Evolutionary conservation across 257 asterid species (phyloP), one percentile per base, ranked within the genome.

Genomic region (Forsythia viridissima): DNA sequence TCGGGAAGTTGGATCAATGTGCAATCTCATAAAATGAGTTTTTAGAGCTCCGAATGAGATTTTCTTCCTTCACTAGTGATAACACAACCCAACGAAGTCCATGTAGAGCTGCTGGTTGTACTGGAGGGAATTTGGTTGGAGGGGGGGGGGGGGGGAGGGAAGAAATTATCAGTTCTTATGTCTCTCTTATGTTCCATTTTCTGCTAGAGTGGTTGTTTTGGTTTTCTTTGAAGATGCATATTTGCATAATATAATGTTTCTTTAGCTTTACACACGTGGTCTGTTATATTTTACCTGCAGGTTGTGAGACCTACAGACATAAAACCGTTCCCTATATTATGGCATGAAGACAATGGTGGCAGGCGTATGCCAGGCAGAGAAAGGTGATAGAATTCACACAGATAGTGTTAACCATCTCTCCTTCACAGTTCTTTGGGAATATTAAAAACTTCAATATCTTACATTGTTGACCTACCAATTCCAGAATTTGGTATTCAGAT

Each of bases 331-430:
- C 99, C 98, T 38, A 80, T 76, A 71, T 70, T 92, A 71, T 95
- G 99, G 99, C 99, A 95, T 83, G 99, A 95, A 86, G 99, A 95
- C 68, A 77, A 85, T 59, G 87, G 95, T 61, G 87, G 92, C 78
- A 85, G 97, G 83, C 79, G 90, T 83, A 92, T 87, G 71, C 85
- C 38, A 10, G 89, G 84, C 78, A 91, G 80, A 81, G 93, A 87
- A 80, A 89, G 99, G 98, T 95, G 87, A 76, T 46, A 24, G 37
- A 38, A 37, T 78, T 36, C 77, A 34, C 72, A 18, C 39, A 24
- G 61, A 59, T 70, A 36, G 21, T n/a, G 24, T 42, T 66, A 39
- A 39, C 68, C 59, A 21, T 8, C 63, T 74, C 65, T 77, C 73
- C 78, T 70, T 24, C 72, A 34, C 57, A 6, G 44, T 61, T 20